phyloP scores from a whole-genome alignment of 148 eudicot genomes.

The Rhododendron henanense region DNA sequence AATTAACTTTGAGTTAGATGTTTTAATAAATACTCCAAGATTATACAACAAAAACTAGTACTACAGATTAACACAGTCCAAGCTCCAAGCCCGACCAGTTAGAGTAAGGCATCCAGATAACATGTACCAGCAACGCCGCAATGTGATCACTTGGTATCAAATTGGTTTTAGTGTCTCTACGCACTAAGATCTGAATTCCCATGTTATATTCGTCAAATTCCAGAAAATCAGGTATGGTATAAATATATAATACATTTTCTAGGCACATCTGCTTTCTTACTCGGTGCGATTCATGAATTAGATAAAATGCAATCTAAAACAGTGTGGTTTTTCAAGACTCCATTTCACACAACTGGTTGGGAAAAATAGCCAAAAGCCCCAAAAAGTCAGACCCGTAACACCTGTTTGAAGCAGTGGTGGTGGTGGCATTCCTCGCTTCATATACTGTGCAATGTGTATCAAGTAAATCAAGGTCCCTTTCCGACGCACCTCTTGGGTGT shows the following conservation, averaged over 20 bases:
- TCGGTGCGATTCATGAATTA: slow-evolving; percentile 1
- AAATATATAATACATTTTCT: background rate
- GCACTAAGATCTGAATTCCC: background rate
- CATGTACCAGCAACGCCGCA: background rate
- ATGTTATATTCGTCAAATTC: background rate
- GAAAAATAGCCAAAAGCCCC: slow-evolving; percentile 10
- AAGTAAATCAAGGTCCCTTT: background rate
- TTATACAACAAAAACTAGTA: background rate
- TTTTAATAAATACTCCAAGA: background rate
- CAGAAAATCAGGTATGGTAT: background rate
- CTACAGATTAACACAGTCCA: background rate
- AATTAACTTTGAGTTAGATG: no score
- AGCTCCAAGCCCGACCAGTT: background rate
- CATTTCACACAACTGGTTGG: slow-evolving; percentile 9
- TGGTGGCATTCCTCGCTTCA: slow-evolving; percentile 4
- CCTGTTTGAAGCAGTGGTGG: slow-evolving; percentile 7
- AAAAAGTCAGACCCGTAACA: background rate
- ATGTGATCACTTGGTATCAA: background rate
- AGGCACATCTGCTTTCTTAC: background rate
- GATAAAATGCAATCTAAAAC: slow-evolving; percentile 16
- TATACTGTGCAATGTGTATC: slow-evolving; percentile 12
- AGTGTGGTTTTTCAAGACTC: slow-evolving; percentile 18
- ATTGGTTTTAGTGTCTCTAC: background rate
- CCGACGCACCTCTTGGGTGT: slow-evolving; percentile 2
- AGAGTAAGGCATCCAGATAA: background rate